Evolutionary conservation across 257 asterid genomes (phyloP), one percentile per base, ranked within the genome.

Genomic region (Jaltomata sinuosa): DNA sequence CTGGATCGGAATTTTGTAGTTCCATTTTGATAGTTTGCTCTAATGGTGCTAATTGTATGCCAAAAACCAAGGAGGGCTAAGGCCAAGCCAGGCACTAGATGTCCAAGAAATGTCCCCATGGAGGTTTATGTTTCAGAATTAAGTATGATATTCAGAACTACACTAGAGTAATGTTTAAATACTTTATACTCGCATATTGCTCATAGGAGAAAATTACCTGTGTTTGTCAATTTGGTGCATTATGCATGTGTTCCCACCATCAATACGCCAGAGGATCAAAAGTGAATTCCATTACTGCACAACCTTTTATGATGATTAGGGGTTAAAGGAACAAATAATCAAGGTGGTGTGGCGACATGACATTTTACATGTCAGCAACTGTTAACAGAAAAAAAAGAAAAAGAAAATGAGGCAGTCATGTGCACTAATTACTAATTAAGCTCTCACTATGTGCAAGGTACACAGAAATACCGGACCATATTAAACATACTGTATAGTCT

Each of bases 211-310:
- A 53, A 64, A 50, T 19, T 34, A 54, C 81, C 59, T 40, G 45
- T 84, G 32, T 54, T 67, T 57, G 83, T 61, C 85, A 47, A 87
- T 84, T 42, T 87, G 93, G 96, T 93, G 98, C 94, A 87, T 89
- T 91, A 69, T 92, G 95, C 91, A 89, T 91, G 93, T 91, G 91
- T 84, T 92, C 89, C 97, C 98, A 94, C 93, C 88, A 89, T 85
- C 80, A 12, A 84, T 81, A 84, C 12, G 55, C 85, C 74, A 65
- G 11, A 31, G 21, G 15, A 71, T 83, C 68, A 71, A 47, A 80
- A 79, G 81, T 79, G 59, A 79, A 69, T 84, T 81, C 83, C 69
- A 27, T 31, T 25, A 40, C 52, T 25, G 79, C 45, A 72, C 38
- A 83, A 68, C 82, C 61, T 18, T 83, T 76, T 62, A n/a, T 32